Conservation (phyloP, 2,329 filamentous ascomycete species). For the Stagonosporopsis rhizophila region DNA sequence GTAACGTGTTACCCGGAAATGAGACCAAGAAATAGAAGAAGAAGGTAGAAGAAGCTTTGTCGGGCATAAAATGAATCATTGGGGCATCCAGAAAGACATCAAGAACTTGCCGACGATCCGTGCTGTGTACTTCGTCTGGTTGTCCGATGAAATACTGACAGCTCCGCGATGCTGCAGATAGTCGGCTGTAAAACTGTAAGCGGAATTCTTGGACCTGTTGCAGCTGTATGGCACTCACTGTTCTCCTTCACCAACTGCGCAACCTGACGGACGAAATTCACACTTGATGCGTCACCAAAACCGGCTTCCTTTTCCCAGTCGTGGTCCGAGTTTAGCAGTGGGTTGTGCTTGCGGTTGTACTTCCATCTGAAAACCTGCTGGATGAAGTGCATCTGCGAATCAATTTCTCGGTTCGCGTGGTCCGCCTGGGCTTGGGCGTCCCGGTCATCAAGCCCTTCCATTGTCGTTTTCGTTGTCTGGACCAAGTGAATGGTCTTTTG, state of each 20-base stretch:
- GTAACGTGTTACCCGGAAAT: neutral
- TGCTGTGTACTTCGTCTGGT: constrained; percentile 52
- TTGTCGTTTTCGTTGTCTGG: constrained; percentile 49
- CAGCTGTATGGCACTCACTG: constrained; percentile 40
- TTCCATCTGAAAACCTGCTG: constrained; percentile 57
- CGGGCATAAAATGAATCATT: constrained; percentile 4
- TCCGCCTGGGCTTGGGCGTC: constrained; percentile 46
- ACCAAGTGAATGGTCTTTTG: constrained; percentile 56
- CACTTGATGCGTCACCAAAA: constrained; percentile 43
- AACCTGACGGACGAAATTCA: constrained; percentile 49
- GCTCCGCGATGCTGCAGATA: constrained; percentile 49
- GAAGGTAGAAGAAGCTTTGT: neutral
- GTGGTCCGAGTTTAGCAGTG: constrained; percentile 47
- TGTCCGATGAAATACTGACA: constrained; percentile 48
- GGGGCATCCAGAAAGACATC: constrained; percentile 46
- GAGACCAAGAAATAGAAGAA: neutral
- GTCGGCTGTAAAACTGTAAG: constrained; percentile 41
- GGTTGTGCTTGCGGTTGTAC: constrained; percentile 54
- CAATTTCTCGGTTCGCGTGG: constrained; percentile 54
- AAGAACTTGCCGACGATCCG: constrained; percentile 55
- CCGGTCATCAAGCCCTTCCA: constrained; percentile 36
- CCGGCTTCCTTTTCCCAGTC: constrained; percentile 49
- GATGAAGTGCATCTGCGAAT: constrained; percentile 54
- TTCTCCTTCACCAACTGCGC: constrained; percentile 52
- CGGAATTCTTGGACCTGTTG: neutral